A percentile compares a stretch with the other conserved stretches of the same genome.
Evolutionary conservation across 345 rosid genomes (phyloP).

Genomic region (Orychophragmus violaceus): DNA sequence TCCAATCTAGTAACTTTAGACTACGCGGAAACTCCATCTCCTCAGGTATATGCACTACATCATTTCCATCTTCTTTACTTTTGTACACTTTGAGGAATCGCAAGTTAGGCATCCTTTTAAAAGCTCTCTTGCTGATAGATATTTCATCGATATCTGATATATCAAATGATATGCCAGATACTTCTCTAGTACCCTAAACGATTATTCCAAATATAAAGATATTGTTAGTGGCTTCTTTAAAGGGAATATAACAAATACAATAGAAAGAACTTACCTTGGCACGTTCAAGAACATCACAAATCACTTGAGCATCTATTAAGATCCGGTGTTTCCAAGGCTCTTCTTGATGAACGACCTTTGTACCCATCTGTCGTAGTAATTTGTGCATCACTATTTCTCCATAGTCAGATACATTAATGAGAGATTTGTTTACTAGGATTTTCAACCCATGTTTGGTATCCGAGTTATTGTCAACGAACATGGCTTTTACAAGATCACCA

Average conservation of each 20-base stretch:
- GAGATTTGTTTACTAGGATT: neutral
- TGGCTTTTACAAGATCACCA: neutral
- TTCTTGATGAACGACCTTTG: neutral
- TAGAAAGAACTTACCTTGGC: constrained; percentile 1
- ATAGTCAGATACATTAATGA: neutral
- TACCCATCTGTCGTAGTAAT: neutral
- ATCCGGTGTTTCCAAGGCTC: neutral
- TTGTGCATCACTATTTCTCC: constrained; percentile 2
- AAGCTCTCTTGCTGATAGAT: neutral
- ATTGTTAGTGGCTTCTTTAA: neutral
- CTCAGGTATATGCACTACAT: neutral
- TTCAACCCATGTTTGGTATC: neutral
- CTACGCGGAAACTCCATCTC: neutral
- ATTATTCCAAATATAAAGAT: neutral
- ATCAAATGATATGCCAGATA: constrained; percentile 15
- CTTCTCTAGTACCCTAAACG: constrained; percentile 12
- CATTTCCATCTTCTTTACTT: neutral
- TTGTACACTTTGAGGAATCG: neutral
- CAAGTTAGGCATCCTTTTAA: neutral
- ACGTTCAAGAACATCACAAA: neutral
- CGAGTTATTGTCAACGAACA: neutral
- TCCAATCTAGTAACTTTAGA: neutral
- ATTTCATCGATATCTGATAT: neutral
- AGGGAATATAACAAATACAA: neutral
- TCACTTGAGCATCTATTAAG: neutral